Conservation (phyloP, 2,329 filamentous ascomycete genomes). For the Arthrobotrys sphaeroides region DNA sequence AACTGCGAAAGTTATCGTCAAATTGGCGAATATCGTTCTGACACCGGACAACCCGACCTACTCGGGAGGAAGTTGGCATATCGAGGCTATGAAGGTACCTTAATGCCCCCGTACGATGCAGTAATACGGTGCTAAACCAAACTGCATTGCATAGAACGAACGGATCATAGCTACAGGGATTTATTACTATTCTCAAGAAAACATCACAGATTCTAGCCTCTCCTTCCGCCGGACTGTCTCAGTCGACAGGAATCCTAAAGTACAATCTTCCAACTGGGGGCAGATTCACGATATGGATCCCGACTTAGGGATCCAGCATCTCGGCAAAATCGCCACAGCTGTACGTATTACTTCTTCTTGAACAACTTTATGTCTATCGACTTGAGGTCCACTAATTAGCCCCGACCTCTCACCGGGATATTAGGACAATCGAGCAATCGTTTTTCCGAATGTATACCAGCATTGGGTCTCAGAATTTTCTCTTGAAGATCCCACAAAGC, state of each 20-base stretch:
- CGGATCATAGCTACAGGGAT: conserved; percentile 72
- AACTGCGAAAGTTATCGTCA: conserved; percentile 71
- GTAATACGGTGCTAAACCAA: background rate
- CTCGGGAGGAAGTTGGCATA: conserved; percentile 67
- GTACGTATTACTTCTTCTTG: background rate
- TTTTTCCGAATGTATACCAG: conserved; percentile 31
- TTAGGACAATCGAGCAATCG: conserved; percentile 25
- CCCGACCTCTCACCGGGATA: background rate
- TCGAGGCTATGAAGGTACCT: conserved; percentile 64
- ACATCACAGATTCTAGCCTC: conserved; percentile 67
- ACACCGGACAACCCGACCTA: conserved; percentile 67
- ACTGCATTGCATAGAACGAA: conserved; percentile 66
- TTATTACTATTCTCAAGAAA: conserved; percentile 71
- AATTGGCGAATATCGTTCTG: conserved; percentile 70
- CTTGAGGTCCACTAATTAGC: too few relatives aligned
- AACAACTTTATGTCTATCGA: too few relatives aligned
- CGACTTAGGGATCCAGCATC: background rate
- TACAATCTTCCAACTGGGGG: background rate
- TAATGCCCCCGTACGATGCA: background rate
- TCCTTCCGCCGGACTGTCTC: conserved; percentile 64
- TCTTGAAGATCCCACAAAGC: conserved; percentile 12
- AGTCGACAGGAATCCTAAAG: background rate
- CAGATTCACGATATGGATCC: background rate
- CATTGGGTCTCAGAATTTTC: conserved; percentile 35
- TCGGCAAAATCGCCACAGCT: conserved; percentile 6